Percentiles rank a stretch among this genome's conserved stretches.
Evolutionary conservation across 2,329 filamentous ascomycete genomes (phyloP).

Genomic region (Dactylonectria macrodidyma): DNA sequence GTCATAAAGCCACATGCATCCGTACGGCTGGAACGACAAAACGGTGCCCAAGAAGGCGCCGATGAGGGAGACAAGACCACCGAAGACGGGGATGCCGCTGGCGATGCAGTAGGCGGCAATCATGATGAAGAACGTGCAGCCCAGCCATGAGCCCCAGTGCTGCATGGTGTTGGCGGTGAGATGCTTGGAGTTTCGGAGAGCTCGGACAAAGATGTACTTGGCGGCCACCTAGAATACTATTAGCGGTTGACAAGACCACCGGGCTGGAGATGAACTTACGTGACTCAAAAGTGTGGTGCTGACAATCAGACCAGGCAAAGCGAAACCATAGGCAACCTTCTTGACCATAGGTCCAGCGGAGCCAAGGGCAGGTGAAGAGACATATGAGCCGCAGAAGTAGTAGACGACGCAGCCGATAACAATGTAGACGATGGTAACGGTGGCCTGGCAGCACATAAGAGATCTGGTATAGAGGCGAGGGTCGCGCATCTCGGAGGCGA

Average conservation of each 20-base stretch:
- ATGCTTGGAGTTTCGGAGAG: conserved; percentile 49
- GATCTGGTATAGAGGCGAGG: conserved; percentile 41
- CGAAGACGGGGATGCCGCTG: conserved; percentile 45
- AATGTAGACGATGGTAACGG: conserved; percentile 51
- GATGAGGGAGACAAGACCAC: conserved; percentile 45
- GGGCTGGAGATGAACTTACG: conserved; percentile 36
- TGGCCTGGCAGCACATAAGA: conserved; percentile 45
- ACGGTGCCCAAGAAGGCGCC: conserved; percentile 49
- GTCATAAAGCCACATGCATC: conserved; percentile 48
- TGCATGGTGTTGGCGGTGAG: conserved; percentile 46
- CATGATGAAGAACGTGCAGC: conserved; percentile 45
- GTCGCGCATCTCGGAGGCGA: conserved; percentile 52
- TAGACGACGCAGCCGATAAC: conserved; percentile 58
- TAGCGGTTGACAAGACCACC: neutral
- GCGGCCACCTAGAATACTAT: conserved; percentile 26
- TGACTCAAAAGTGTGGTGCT: conserved; percentile 43
- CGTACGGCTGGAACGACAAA: conserved; percentile 48
- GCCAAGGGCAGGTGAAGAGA: conserved; percentile 62
- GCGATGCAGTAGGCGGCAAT: conserved; percentile 48
- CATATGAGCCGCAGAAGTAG: conserved; percentile 61
- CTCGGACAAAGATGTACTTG: conserved; percentile 37
- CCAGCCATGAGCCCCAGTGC: conserved; percentile 52
- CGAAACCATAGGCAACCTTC: conserved; percentile 59
- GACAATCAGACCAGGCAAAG: conserved; percentile 47
- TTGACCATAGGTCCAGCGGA: conserved; percentile 59